A percentile compares a stretch with the other conserved stretches of the same genome.
Conservation (phyloP, 176 grass and related monocot species). For the Phoenix roebelenii region DNA sequence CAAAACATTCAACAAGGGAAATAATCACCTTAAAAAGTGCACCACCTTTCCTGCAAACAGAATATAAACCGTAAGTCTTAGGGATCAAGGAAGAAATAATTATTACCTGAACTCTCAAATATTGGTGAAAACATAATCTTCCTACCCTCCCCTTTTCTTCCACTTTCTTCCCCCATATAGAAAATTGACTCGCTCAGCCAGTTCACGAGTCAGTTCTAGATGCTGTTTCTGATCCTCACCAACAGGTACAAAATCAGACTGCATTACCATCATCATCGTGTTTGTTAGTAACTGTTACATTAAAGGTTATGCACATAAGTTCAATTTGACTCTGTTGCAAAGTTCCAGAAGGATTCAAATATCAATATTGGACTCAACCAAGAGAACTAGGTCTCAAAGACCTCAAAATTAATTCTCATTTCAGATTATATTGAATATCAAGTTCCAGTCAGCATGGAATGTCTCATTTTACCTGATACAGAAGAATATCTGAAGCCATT, state of each 20-base stretch:
- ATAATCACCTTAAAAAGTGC: slow-evolving; percentile 59
- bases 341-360: too few species aligned
- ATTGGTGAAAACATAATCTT: slow-evolving; percentile 5
- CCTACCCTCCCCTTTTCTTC: slow-evolving; percentile 95
- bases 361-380: too few species aligned
- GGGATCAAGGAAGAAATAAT: slow-evolving; percentile 15
- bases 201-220: slow-evolving; percentile 93
- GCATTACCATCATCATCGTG: slow-evolving; percentile 11
- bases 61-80: slow-evolving; percentile 14
- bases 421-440: background rate
- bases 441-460: background rate
- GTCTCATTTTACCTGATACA: slow-evolving; percentile 75
- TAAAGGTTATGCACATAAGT: too few species aligned
- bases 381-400: background rate
- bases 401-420: slow-evolving; percentile 8
- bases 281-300: too few species aligned
- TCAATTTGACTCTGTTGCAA: too few species aligned
- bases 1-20: too few species aligned
- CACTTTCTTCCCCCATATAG: slow-evolving; percentile 88
- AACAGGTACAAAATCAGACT: slow-evolving; percentile 99
- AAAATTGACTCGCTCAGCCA: slow-evolving; percentile 86
- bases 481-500: slow-evolving; percentile 98
- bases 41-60: slow-evolving; percentile 71
- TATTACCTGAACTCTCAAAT: slow-evolving; percentile 10
- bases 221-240: slow-evolving; percentile 99